phyloP scores from a whole-genome alignment of 2,329 filamentous ascomycete genomes.

The Eurotiales sp. region DNA sequence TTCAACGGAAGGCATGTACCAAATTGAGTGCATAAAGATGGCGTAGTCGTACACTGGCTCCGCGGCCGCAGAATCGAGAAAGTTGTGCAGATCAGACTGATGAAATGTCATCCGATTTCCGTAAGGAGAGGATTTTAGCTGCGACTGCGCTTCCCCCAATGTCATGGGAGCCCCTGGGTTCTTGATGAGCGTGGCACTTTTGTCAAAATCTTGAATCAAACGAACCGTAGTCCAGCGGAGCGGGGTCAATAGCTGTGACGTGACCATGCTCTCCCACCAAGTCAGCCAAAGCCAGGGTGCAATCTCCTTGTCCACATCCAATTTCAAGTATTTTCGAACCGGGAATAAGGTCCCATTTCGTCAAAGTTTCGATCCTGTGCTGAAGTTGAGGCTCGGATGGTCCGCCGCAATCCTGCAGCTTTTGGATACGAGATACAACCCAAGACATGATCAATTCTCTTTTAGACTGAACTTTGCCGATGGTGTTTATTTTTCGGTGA shows the following conservation, averaged over 20 bases:
- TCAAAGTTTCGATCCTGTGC: constrained; percentile 13
- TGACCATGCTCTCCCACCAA: constrained; percentile 43
- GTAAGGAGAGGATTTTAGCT: neutral
- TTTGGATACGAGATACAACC: too few relatives aligned
- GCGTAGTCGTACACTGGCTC: neutral
- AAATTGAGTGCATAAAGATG: neutral
- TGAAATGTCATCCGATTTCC: constrained; percentile 5
- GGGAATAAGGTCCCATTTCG: constrained; percentile 22
- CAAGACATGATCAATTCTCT: too few relatives aligned
- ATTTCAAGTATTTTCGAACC: constrained; percentile 52
- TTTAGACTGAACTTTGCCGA: too few relatives aligned
- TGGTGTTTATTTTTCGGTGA: too few relatives aligned
- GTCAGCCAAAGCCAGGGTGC: constrained; percentile 52
- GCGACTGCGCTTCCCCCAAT: constrained; percentile 5
- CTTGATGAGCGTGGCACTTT: neutral
- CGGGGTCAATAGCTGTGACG: constrained; percentile 54
- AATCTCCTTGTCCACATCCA: constrained; percentile 59
- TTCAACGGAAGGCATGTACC: constrained; percentile 2
- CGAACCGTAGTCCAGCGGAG: constrained; percentile 45
- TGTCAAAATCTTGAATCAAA: neutral
- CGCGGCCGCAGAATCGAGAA: neutral
- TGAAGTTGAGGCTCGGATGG: neutral
- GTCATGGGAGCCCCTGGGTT: constrained; percentile 6
- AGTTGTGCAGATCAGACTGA: neutral
- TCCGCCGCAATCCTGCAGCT: too few relatives aligned